Evolutionary conservation across 2,329 filamentous ascomycete species (phyloP).

Genomic region (Xylaria polymorpha): DNA sequence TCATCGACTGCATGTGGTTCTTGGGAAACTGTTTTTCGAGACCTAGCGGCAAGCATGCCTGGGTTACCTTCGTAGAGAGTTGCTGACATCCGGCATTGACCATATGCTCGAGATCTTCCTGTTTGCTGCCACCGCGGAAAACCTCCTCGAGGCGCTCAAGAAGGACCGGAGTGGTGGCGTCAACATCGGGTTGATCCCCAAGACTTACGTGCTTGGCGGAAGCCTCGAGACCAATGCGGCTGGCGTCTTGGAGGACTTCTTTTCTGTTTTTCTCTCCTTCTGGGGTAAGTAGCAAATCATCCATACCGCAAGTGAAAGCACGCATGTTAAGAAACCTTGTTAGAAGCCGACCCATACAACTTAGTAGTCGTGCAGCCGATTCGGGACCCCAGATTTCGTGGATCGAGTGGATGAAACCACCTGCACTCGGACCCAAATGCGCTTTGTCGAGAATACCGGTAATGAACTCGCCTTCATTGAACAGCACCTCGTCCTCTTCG

Average conservation of each 20-base stretch:
- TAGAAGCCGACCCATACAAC: slow-evolving; percentile 87
- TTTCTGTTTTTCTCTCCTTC: slow-evolving; percentile 79
- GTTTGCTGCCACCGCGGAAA: slow-evolving; percentile 89
- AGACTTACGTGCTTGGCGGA: slow-evolving; percentile 91
- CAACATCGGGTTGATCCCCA: slow-evolving; percentile 64
- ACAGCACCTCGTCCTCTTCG: slow-evolving; percentile 84
- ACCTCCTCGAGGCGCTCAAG: slow-evolving; percentile 86
- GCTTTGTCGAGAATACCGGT: slow-evolving; percentile 95
- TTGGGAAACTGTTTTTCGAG: slow-evolving; percentile 92
- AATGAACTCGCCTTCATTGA: slow-evolving; percentile 88
- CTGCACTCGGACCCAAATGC: slow-evolving; percentile 87
- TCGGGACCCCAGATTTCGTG: slow-evolving; percentile 94
- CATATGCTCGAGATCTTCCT: slow-evolving; percentile 87
- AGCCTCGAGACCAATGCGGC: slow-evolving; percentile 78
- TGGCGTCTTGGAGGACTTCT: slow-evolving; percentile 74
- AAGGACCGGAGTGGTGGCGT: slow-evolving; percentile 76
- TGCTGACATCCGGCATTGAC: slow-evolving; percentile 77
- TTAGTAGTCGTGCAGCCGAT: slow-evolving; percentile 86
- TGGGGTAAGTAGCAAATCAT: slow-evolving; percentile 87
- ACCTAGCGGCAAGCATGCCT: slow-evolving; percentile 80
- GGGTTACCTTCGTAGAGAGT: slow-evolving; percentile 83
- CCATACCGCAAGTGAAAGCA: slow-evolving; percentile 96
- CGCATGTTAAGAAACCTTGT: slow-evolving; percentile 93
- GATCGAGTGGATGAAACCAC: slow-evolving; percentile 89
- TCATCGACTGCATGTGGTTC: slow-evolving; percentile 99